Base-by-base conservation (phyloP, 75 land plant genomes). In the Adiantum capillusveneris region DNA sequence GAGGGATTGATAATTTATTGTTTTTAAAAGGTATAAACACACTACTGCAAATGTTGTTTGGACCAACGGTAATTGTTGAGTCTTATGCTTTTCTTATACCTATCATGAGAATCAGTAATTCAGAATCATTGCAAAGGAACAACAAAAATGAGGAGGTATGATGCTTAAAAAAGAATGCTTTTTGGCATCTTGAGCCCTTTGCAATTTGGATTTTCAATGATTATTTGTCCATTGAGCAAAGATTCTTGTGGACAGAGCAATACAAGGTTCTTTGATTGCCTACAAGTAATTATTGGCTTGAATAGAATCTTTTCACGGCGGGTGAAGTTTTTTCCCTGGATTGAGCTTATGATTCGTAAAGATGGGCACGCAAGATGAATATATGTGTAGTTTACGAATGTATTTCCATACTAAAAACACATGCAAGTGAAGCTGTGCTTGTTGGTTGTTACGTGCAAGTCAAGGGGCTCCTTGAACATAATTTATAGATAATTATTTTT, bases 211-310 rank as follows among this genome's bases (percentile, higher is more conserved):
- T n/a, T n/a, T n/a, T n/a, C n/a, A n/a, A n/a, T n/a, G n/a, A n/a
- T n/a, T n/a, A n/a, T n/a, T n/a, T n/a, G n/a, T n/a, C n/a, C 26
- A 6, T 22, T 11, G 14, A 70, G 57, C 75, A 88, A 89, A 82
- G 95, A 43, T 89, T 89, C 64, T n/a, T 49, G 36, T 65, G 70
- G 59, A 84, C 86, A 0, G 95, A 56, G 77, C 89, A 6, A 83
- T 89, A 52, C 95, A 89, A 71, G 95, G 95, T 41, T 73, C 95
- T 6, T 25, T 89, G 22, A 85, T 89, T 25, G 76, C 83, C 11
- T 85, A 41, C 84, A 73, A 63, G 82, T 89, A 1, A 44, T 85
- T 24, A 63, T 89, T 58, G 95, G 95, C 20, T 56, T 67, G 14
- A 85, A 89, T 89, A 88, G 79, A 21, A 72, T 63, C 24, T 63